Evolutionary conservation across 257 asterid species (phyloP), one percentile per base, ranked within the genome.

Genomic region (Ophiorrhiza pumila): DNA sequence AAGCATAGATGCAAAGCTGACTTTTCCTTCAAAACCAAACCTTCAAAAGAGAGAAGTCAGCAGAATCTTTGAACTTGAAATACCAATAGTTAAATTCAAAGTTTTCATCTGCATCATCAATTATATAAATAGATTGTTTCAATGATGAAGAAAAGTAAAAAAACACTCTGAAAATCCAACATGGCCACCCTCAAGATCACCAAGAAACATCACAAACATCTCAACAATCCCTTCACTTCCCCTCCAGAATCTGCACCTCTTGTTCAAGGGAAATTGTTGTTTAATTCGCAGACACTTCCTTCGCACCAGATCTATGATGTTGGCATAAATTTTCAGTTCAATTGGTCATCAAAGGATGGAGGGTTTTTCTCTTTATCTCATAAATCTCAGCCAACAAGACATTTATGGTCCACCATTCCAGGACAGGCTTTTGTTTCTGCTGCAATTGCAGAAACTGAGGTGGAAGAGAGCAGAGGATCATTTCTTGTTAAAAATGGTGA

Each of bases 381-480:
- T 47, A 82, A 69, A 41, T 82, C 90, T 78, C 83, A 84, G 12
- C 90, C 86, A n/a, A 58, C 84, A 22, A 89, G 89, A 61, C 80
- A 88, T 66, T 42, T 89, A 64, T 91, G 96, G 96, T 79, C 94
- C 41, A 89, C 97, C 4, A 68, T 87, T 3, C 92, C 98, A 23
- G 97, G 98, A 69, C 89, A 88, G 78, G 89, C 97, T 68, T 93
- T 93, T 79, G 76, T 93, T 12, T 89, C 97, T 29, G 94, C 96
- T 2, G 96, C 96, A 12, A 85, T 81, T 56, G 96, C 85, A 32
- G 96, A 88, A 74, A 89, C 97, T 18, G 96, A 91, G 79, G 90
- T 93, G 43, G 90, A 88, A 67, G 98, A 93, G 77, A 89, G 98
- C 86, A 88, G 98, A 32, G 98, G 98, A 46, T 93, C 98, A 32